phyloP scores from a whole-genome alignment of 805 yeast species.

The Candida palmyrensis region DNA sequence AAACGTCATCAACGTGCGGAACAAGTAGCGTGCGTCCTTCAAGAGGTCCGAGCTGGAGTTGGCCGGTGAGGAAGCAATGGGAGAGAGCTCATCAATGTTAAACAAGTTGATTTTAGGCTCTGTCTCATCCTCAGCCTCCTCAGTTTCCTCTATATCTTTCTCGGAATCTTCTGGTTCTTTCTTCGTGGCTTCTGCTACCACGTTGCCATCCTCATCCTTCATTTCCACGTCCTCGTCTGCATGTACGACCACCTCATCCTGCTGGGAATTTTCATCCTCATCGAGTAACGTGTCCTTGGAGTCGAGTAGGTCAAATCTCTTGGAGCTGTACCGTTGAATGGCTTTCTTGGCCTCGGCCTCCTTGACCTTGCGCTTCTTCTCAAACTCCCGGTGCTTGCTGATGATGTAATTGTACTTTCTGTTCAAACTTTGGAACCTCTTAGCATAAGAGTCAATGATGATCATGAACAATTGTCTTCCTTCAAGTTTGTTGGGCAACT shows the following conservation, averaged over 20 bases:
- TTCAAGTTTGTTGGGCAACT: conserved; percentile 74
- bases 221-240: conserved; percentile 13
- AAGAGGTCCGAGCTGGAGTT: conserved; percentile 57
- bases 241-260: conserved; percentile 2
- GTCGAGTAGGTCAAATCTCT: conserved; percentile 3
- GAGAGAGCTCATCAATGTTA: conserved; percentile 38
- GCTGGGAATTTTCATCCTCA: conserved; percentile 3
- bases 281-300: not conserved
- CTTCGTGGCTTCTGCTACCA: conserved; percentile 3
- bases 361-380: conserved; percentile 33
- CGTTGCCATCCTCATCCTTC: conserved; percentile 7
- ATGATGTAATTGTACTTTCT: conserved; percentile 63
- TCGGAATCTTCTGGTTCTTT: conserved; percentile 5
- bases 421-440: conserved; percentile 72
- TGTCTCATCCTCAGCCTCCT: not conserved
- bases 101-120: conserved; percentile 23
- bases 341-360: conserved; percentile 41
- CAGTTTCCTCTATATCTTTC: conserved; percentile 7
- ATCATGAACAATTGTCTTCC: conserved; percentile 79
- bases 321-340: conserved; percentile 31
- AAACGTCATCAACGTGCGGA: conserved; percentile 85
- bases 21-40: conserved; percentile 83
- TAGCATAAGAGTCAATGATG: conserved; percentile 83
- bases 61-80: conserved; percentile 55
- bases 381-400: conserved; percentile 52